phyloP scores from a whole-genome alignment of 495 filamentous ascomycete genomes.

The Staphylotrichum tortipilum region DNA sequence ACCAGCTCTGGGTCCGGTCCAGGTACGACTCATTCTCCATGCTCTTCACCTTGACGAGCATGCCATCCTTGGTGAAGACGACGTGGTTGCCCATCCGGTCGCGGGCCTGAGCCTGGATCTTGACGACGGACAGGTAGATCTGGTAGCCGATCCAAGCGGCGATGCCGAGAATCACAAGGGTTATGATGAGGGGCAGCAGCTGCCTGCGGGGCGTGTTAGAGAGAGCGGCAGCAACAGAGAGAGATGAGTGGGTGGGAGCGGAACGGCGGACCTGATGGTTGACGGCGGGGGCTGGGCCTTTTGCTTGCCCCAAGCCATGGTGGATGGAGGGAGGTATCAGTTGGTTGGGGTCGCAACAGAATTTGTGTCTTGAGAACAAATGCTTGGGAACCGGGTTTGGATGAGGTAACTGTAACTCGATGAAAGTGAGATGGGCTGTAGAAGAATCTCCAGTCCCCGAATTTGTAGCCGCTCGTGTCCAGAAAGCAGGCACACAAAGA shows the following conservation, averaged over 20 bases:
- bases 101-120: slow-evolving; percentile 59
- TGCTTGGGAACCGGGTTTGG: too few species aligned
- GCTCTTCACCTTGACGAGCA: slow-evolving; percentile 74
- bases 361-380: too few species aligned
- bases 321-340: too few species aligned
- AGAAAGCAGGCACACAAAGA: background rate
- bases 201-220: slow-evolving; percentile 33
- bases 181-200: slow-evolving; percentile 65
- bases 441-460: too few species aligned
- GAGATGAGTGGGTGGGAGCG: background rate
- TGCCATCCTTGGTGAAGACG: slow-evolving; percentile 70
- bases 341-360: too few species aligned
- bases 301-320: slow-evolving; percentile 13
- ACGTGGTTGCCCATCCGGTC: slow-evolving; percentile 78
- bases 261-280: background rate
- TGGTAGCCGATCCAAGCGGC: slow-evolving; percentile 62
- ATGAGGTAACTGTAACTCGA: too few species aligned
- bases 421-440: too few species aligned
- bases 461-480: too few species aligned
- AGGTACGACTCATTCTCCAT: slow-evolving; percentile 68
- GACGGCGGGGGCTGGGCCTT: slow-evolving; percentile 4
- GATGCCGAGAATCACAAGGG: slow-evolving; percentile 54
- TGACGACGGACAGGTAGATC: slow-evolving; percentile 59
- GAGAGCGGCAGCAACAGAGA: background rate
- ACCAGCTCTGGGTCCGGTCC: slow-evolving; percentile 72